phyloP scores from a whole-genome alignment of 345 rosid genomes.

The Camelina hispida region DNA sequence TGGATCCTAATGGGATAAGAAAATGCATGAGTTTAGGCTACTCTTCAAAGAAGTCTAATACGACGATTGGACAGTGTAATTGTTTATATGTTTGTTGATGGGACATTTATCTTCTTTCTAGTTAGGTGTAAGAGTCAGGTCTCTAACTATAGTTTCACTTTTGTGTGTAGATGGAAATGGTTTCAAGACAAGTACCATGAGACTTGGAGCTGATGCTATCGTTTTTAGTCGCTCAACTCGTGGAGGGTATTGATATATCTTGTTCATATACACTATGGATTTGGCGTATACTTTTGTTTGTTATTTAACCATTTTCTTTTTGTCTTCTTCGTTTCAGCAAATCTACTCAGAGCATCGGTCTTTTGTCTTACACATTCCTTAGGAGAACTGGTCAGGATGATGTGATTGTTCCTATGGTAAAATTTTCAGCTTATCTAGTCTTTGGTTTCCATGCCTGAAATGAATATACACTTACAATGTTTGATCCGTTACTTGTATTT shows the following conservation, averaged over 20 bases:
- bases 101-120: conserved; percentile 24
- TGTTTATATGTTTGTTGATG: conserved; percentile 7
- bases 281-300: conserved; percentile 1
- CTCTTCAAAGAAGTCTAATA: conserved; percentile 87
- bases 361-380: conserved; percentile 88
- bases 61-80: conserved; percentile 93
- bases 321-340: conserved; percentile 55
- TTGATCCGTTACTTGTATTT: conserved; percentile 6
- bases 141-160: conserved; percentile 4
- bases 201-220: conserved; percentile 92
- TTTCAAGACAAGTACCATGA: conserved; percentile 98
- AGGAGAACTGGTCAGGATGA: conserved; percentile 93
- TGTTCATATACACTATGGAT: background rate
- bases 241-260: conserved; percentile 55
- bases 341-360: conserved; percentile 90
- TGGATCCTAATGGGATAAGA: conserved; percentile 79
- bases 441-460: conserved; percentile 18
- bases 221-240: conserved; percentile 73
- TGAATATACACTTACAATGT: background rate
- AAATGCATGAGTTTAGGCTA: conserved; percentile 99
- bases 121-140: conserved; percentile 6
- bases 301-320: background rate
- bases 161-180: conserved; percentile 86
- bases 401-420: conserved; percentile 98
- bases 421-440: conserved; percentile 28